Base-by-base conservation (phyloP, 768 basidiomycete genomes). In the Kwoniella pini region DNA sequence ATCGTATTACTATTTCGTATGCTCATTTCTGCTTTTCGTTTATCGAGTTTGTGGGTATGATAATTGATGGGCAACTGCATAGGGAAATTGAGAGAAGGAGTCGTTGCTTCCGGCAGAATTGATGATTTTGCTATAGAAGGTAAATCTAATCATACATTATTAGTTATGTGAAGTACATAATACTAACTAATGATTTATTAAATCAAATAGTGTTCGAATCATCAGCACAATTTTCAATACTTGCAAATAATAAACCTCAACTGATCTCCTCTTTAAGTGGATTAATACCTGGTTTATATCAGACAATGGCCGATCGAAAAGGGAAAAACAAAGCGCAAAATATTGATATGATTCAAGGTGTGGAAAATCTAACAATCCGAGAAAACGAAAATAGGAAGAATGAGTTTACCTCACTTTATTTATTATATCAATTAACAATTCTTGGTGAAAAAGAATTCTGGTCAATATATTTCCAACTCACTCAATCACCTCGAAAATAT, bases 41-140 rank as follows among this genome's bases (percentile, higher is more conserved):
- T 6, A 13, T 42, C 40, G 6, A 5, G 9, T 42, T 6, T 11
- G n/a, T 17, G 11, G 40, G 11, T 42, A 6, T 13, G 5, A 19
- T 10, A 17, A 42, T 15, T 36, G 21, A 24, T 30, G 3, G 24
- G 11, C n/a, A 13, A 11, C 51, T 46, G 15, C n/a, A 11, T 43
- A 76, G 75, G 75, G 1, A 78, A 78, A 56, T 54, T 78, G 15
- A 46, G 77, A 22, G 77, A 78, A 65, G 77, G 77, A 0, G 65
- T 78, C 0, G 65, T 75, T 4, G 77, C 77, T 26, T 69, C 70
- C 15, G 60, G 64, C 33, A 62, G 77, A 19, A 60, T 73, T 13
- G 77, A 78, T 60, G 46, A 15, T 1, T 78, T 78, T 45, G 71
- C 77, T 10, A 65, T 78, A 15, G 70, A 76, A 62, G 77, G 77